Evolutionary conservation across 805 yeast species (phyloP).

Genomic region (Starmerella scarabaei): DNA sequence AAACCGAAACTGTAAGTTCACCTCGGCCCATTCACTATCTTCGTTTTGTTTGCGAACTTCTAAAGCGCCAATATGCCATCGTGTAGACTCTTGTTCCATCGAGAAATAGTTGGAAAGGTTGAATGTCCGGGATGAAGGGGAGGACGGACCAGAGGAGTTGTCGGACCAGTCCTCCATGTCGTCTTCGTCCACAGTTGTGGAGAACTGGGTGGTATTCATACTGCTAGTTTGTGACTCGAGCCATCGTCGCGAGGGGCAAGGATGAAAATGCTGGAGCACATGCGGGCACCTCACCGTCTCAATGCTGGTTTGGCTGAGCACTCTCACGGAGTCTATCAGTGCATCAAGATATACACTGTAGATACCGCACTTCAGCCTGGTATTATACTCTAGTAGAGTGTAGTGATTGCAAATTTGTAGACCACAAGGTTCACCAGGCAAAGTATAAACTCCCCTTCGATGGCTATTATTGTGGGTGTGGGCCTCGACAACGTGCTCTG

Average conservation of each 20-base stretch:
- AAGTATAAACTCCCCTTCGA: not conserved
- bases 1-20: constrained; percentile 10
- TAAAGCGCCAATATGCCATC: not conserved
- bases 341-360: constrained; percentile 15
- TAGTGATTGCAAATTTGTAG: constrained; percentile 8
- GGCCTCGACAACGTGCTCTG: constrained; percentile 11
- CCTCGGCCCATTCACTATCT: constrained; percentile 10
- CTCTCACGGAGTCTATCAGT: constrained; percentile 10
- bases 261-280: constrained; percentile 10
- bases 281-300: constrained; percentile 8
- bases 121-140: not conserved
- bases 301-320: constrained; percentile 11
- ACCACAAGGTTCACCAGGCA: constrained; percentile 13
- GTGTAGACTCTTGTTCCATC: not conserved
- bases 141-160: too few species aligned
- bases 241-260: constrained; percentile 11
- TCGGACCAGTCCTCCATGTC: too few species aligned
- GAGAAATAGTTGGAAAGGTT: not conserved
- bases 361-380: constrained; percentile 14
- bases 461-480: not conserved
- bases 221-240: constrained; percentile 9
- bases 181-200: too few species aligned
- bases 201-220: too few species aligned
- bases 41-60: not conserved
- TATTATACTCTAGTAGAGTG: constrained; percentile 13